phyloP scores from a whole-genome alignment of 2,329 filamentous ascomycete species.

The Huntiella moniliformis region DNA sequence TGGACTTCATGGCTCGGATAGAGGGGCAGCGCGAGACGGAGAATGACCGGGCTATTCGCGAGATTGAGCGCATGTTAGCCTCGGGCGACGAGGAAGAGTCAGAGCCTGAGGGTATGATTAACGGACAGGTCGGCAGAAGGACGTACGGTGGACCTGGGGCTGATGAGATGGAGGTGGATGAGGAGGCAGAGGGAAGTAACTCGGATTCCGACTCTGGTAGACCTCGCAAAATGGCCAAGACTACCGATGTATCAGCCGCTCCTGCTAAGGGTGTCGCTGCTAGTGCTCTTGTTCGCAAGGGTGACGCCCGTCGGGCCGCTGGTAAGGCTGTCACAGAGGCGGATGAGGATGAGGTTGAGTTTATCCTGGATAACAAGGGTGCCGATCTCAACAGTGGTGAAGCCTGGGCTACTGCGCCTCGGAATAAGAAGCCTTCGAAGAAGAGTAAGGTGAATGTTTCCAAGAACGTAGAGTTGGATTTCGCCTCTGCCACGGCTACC shows the following conservation, averaged over 20 bases:
- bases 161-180: conserved; percentile 7
- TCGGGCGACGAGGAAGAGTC: conserved; percentile 38
- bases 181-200: conserved; percentile 16
- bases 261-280: background rate
- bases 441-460: conserved; percentile 13
- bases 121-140: conserved; percentile 39
- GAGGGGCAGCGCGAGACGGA: conserved; percentile 58
- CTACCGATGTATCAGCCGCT: conserved; percentile 1
- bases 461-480: conserved; percentile 9
- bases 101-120: conserved; percentile 29
- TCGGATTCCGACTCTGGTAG: conserved; percentile 14
- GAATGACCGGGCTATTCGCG: conserved; percentile 58
- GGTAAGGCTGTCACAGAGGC: conserved; percentile 12
- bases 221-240: conserved; percentile 13
- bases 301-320: conserved; percentile 14
- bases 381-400: conserved; percentile 5
- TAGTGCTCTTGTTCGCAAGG: conserved; percentile 8
- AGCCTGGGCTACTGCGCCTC: conserved; percentile 9
- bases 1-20: conserved; percentile 90
- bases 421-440: conserved; percentile 17
- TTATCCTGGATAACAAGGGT: conserved; percentile 12
- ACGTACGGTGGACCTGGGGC: conserved; percentile 27
- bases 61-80: conserved; percentile 54
- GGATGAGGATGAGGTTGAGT: conserved; percentile 15
- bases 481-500: conserved; percentile 7